These are phyloP conservation scores for Penicillium maclennaniae DNA, from an alignment of 495 filamentous ascomycete species.

Conservation along the genomic window DNA sequence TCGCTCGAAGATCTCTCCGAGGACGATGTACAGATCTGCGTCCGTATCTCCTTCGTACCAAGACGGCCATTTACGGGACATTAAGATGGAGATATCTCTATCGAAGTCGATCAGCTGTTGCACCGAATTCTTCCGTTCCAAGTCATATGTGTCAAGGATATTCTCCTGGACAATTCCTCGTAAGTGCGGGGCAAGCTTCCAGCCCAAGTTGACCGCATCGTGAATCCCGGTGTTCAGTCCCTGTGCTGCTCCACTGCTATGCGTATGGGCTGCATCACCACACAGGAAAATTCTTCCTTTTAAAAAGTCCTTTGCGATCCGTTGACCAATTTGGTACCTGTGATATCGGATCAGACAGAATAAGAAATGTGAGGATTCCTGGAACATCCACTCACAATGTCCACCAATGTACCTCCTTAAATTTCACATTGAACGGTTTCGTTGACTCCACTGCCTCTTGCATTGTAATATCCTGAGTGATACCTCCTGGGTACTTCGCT, in stretches of 20 bases:
- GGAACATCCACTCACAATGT: conserved; percentile 28
- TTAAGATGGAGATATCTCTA: conserved; percentile 23
- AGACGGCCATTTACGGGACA: not conserved
- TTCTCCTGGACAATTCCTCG: conserved; percentile 25
- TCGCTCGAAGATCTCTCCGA: not conserved
- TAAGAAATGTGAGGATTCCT: too few relatives aligned
- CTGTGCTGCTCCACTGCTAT: conserved; percentile 45
- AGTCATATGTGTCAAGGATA: conserved; percentile 39
- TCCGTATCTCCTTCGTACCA: not conserved
- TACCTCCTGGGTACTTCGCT: conserved; percentile 31
- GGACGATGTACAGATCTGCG: not conserved
- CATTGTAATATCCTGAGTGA: conserved; percentile 25
- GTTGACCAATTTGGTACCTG: conserved; percentile 49
- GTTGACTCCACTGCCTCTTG: conserved; percentile 43
- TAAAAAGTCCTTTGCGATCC: conserved; percentile 45
- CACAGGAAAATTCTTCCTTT: conserved; percentile 41
- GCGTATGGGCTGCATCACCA: conserved; percentile 50
- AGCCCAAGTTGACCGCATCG: conserved; percentile 46
- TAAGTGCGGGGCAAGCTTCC: conserved; percentile 44
- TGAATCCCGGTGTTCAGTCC: conserved; percentile 51
- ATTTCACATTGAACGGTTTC: conserved; percentile 42
- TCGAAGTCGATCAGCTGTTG: conserved; percentile 46
- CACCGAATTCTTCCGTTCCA: conserved; percentile 38
- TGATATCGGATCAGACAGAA: too few relatives aligned
- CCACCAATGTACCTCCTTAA: conserved; percentile 51